Percentiles rank a stretch among this genome's conserved stretches.
Evolutionary conservation across 345 rosid genomes (phyloP).

Genomic region (Hibiscus tridactylites): DNA sequence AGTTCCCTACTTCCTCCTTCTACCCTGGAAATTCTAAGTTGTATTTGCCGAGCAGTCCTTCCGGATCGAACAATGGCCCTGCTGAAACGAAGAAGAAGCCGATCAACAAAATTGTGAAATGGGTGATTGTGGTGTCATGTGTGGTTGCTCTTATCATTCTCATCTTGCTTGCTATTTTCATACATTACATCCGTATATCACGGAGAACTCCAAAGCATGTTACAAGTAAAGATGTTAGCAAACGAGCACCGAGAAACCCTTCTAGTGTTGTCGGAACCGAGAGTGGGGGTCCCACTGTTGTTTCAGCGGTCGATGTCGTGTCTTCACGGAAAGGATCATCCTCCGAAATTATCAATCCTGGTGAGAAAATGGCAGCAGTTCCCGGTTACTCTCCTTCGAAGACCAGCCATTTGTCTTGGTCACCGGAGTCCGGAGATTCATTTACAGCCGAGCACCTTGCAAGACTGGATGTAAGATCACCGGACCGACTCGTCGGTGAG

Average conservation of each 20-base stretch:
- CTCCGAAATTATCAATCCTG: constrained; percentile 71
- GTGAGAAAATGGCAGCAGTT: constrained; percentile 54
- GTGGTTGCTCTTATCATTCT: constrained; percentile 62
- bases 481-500: constrained; percentile 84
- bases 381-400: constrained; percentile 89
- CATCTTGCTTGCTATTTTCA: constrained; percentile 63
- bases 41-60: constrained; percentile 38
- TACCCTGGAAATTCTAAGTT: constrained; percentile 71
- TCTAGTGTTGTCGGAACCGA: constrained; percentile 37
- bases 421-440: constrained; percentile 93
- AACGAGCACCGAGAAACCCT: constrained; percentile 39
- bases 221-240: constrained; percentile 36
- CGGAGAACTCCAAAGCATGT: constrained; percentile 41
- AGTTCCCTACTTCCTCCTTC: constrained; percentile 70
- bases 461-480: constrained; percentile 84
- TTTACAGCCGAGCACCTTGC: constrained; percentile 66
- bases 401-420: constrained; percentile 73
- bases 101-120: constrained; percentile 45
- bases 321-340: constrained; percentile 74
- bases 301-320: constrained; percentile 82
- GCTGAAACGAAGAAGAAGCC: constrained; percentile 45
- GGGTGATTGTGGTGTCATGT: constrained; percentile 65
- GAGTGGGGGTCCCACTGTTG: constrained; percentile 56
- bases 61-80: constrained; percentile 32
- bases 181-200: constrained; percentile 52